Percentiles rank a stretch among this genome's conserved stretches.
phyloP scores from a whole-genome alignment of 2,329 filamentous ascomycete species.

The Stemphylium lycopersici region DNA sequence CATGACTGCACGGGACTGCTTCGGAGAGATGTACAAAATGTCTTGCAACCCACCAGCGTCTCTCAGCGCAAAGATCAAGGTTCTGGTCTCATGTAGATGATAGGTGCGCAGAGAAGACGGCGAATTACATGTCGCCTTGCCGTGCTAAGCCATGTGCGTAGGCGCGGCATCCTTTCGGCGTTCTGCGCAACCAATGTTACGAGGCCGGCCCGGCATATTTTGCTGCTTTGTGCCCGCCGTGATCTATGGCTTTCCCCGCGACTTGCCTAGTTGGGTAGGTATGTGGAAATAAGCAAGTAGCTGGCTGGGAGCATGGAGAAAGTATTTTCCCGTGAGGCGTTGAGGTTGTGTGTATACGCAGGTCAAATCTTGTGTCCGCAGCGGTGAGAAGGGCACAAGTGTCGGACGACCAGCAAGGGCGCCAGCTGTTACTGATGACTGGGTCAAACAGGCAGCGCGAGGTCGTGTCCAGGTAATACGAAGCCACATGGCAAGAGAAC shows the following conservation, averaged over 20 bases:
- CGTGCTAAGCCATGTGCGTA: constrained; percentile 8
- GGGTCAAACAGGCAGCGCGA: too few species aligned
- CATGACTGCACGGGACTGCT: background rate
- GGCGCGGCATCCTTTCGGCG: constrained; percentile 10
- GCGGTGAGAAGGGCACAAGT: background rate
- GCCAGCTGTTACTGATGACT: too few species aligned
- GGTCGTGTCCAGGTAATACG: too few species aligned
- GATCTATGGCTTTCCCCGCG: constrained; percentile 7
- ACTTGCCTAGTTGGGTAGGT: constrained; percentile 12
- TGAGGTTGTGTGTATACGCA: too few species aligned
- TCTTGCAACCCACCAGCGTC: too few species aligned
- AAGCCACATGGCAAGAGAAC: too few species aligned
- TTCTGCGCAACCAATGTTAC: constrained; percentile 5
- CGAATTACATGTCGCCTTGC: background rate
- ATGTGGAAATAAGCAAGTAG: background rate
- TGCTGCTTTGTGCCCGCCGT: constrained; percentile 15
- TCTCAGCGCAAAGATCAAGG: too few species aligned
- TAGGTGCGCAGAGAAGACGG: background rate
- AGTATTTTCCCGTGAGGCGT: too few species aligned
- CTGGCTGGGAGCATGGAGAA: too few species aligned
- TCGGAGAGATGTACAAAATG: background rate
- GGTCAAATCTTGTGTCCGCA: background rate
- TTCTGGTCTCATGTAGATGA: too few species aligned
- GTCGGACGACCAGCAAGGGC: too few species aligned
- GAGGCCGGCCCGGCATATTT: constrained; percentile 17